Evolutionary conservation across 331 rosid species (phyloP).

Genomic region (Rosa hybrid): DNA sequence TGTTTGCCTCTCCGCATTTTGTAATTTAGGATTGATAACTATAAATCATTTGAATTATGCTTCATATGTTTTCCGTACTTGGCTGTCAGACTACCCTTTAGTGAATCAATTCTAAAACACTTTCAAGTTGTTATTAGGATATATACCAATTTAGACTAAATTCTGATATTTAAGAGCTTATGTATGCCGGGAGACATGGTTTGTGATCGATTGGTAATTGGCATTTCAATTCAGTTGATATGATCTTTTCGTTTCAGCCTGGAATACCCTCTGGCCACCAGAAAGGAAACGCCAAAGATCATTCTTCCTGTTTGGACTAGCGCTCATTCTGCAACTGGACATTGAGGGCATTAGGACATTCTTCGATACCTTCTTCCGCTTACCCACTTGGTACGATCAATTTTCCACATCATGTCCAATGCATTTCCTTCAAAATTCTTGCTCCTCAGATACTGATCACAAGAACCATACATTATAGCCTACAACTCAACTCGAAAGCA

Average conservation of each 20-base stretch:
- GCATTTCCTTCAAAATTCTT: background rate
- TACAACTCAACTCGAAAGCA: background rate
- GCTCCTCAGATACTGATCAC: conserved; percentile 6
- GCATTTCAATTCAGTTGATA: conserved; percentile 1
- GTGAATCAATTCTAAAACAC: background rate
- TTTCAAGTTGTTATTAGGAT: too few species aligned
- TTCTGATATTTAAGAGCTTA: background rate
- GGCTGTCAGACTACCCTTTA: background rate
- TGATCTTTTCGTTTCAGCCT: conserved; percentile 55
- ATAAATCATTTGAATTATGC: background rate
- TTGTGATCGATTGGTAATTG: background rate
- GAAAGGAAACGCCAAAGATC: conserved; percentile 97
- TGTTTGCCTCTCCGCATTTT: background rate
- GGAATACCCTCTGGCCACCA: conserved; percentile 95
- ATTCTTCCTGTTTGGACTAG: conserved; percentile 95
- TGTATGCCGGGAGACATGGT: background rate
- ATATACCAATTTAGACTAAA: background rate
- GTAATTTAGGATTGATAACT: background rate
- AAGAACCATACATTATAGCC: background rate
- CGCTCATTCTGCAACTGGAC: conserved; percentile 79
- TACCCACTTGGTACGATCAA: conserved; percentile 72
- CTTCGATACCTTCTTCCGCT: conserved; percentile 87
- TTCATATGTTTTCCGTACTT: background rate
- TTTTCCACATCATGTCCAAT: conserved; percentile 24
- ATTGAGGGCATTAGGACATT: conserved; percentile 82